Evolutionary conservation across 257 asterid species (phyloP).

Genomic region (Solanum appendiculatum): DNA sequence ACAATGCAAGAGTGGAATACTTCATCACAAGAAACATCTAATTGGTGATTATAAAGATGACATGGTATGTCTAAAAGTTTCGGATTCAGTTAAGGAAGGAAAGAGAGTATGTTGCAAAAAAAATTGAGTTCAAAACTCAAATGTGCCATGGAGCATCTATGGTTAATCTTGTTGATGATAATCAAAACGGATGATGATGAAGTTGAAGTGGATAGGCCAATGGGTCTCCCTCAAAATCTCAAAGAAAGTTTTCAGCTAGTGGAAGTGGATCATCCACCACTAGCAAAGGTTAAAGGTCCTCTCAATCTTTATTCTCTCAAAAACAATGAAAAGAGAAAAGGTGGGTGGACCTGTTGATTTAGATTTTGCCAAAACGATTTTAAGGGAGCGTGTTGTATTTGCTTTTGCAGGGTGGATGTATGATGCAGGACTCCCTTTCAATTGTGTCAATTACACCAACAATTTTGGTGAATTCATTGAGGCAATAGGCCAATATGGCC

Average conservation of each 20-base stretch:
- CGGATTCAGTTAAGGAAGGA: too few species aligned
- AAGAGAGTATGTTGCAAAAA: background rate
- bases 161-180: background rate
- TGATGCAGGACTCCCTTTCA: background rate
- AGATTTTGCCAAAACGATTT: background rate
- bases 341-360: background rate
- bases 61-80: background rate
- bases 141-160: background rate
- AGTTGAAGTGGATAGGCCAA: background rate
- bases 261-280: background rate
- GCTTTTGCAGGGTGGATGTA: background rate
- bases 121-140: background rate
- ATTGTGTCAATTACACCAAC: background rate
- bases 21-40: too few species aligned
- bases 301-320: background rate
- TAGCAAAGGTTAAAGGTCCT: background rate
- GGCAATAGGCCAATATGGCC: background rate
- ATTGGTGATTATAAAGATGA: background rate
- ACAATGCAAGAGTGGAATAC: too few species aligned
- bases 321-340: background rate
- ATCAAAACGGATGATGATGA: background rate
- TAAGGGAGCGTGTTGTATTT: background rate
- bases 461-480: background rate
- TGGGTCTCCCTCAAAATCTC: background rate
- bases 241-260: background rate